Evolutionary conservation across 176 grass and related monocot species (phyloP).

Genomic region (Bolboschoenus planiculmis): DNA sequence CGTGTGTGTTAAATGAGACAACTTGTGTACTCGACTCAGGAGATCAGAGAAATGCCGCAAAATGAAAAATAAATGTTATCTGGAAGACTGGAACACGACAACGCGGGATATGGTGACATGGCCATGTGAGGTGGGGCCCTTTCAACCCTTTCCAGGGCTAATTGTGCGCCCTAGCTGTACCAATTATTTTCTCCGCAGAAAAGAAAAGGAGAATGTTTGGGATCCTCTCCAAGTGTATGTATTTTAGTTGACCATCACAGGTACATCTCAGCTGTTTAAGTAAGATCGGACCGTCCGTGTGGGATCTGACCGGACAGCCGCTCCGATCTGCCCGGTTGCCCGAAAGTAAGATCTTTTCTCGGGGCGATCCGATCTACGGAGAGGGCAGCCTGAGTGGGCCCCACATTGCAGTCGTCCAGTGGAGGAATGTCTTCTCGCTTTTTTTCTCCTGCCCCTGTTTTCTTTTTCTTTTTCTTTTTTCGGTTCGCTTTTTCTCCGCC

Average conservation of each 20-base stretch:
- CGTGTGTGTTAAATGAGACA: background rate
- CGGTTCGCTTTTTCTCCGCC: background rate
- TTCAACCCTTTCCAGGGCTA: background rate
- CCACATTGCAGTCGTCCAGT: background rate
- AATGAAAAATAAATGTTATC: background rate
- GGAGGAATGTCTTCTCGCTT: slow-evolving; percentile 14
- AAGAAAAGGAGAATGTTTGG: background rate
- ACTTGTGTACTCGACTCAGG: background rate
- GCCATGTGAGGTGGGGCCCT: slow-evolving; percentile 18
- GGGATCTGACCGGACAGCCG: too few relatives aligned
- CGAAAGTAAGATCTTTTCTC: too few relatives aligned
- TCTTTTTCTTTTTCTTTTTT: too few relatives aligned
- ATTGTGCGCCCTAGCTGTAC: slow-evolving; percentile 20
- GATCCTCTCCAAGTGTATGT: too few relatives aligned
- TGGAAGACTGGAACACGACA: slow-evolving; percentile 7
- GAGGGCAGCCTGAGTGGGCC: too few relatives aligned
- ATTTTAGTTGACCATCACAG: too few relatives aligned
- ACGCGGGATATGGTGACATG: slow-evolving; percentile 19
- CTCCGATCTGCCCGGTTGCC: too few relatives aligned
- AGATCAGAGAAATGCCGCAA: background rate
- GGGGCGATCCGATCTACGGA: too few relatives aligned
- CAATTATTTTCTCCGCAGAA: background rate
- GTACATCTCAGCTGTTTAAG: too few relatives aligned
- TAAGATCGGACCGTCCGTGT: too few relatives aligned
- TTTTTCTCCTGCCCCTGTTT: background rate